phyloP scores from a whole-genome alignment of 306 rosid species.

The Quercus rubra region DNA sequence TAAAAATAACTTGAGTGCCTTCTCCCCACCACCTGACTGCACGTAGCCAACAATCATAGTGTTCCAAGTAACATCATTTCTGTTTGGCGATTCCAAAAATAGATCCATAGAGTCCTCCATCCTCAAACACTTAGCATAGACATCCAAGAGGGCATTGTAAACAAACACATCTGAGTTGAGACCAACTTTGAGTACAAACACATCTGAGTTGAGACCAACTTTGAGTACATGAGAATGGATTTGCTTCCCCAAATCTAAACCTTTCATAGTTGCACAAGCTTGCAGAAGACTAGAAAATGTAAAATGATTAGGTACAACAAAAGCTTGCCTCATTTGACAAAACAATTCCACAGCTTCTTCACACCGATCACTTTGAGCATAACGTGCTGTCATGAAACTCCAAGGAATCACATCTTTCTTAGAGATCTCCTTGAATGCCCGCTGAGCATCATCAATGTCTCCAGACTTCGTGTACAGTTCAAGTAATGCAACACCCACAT shows the following conservation, averaged over 20 bases:
- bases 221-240: constrained; percentile 27
- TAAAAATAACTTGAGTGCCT: constrained; percentile 35
- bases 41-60: constrained; percentile 47
- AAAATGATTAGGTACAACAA: constrained; percentile 43
- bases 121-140: constrained; percentile 46
- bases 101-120: constrained; percentile 37
- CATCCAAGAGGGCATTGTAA: constrained; percentile 48
- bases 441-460: constrained; percentile 25
- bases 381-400: constrained; percentile 54
- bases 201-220: constrained; percentile 8
- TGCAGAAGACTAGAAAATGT: constrained; percentile 45
- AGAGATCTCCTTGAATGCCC: constrained; percentile 38
- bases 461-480: constrained; percentile 42
- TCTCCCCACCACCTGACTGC: constrained; percentile 43
- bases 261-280: constrained; percentile 40
- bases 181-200: constrained; percentile 38
- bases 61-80: constrained; percentile 49
- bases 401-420: constrained; percentile 44
- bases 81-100: constrained; percentile 27
- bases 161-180: constrained; percentile 38
- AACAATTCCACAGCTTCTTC: constrained; percentile 45
- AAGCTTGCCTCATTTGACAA: constrained; percentile 40
- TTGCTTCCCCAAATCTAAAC: constrained; percentile 31
- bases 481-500: constrained; percentile 46
- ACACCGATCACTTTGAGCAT: constrained; percentile 37